Base-by-base conservation (phyloP, 208 protist genomes). In the Leishmania tropica region DNA sequence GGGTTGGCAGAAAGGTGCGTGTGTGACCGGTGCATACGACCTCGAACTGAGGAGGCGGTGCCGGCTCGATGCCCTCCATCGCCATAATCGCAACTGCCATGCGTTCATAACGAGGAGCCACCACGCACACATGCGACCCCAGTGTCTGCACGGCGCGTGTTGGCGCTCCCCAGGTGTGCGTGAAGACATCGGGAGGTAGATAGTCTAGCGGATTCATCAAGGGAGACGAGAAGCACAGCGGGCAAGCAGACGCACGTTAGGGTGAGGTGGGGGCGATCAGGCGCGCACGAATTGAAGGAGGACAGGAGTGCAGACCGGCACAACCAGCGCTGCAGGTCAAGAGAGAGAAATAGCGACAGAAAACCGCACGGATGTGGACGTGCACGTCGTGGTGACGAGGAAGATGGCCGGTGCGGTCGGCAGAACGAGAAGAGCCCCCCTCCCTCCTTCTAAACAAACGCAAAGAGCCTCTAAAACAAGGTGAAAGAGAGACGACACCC, bases 181-280 rank as follows among this genome's bases (percentile, higher is more conserved):
- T 40, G n/a, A 72, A 81, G 51, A 54, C 82, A 79, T 85, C 79
- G 19, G 53, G 40, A 13, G 47, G 28, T 45, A 72, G 45, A 15
- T 78, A 78, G 56, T 79, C 76, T 40, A 83, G 58, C 1, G 76
- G 84, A 48, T 87, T 83, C 75, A 83, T 87, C 73, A 72, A 79
- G 56, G 7, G n/a, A 54, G 60, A 45, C 21, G 64, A 51, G 68
- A 74, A 42, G 45, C 1, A 1, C 19, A 47, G 65, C 31, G 40
- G 65, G 37, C 4, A 45, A 24, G 28, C 71, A 35, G 53, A 17
- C 37, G 0, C 65, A 72, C 65, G 31, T 72, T 11, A 68, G 21
- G 31, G 28, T 0, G 35, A 15, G 35, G 17, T 6, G 10, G 8
- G 31, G 10, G 13, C 31, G 31, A 21, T 68, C 67, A 19, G 28